Conservation (phyloP, 805 yeast species). For the Saccharomycopsis babjevae region DNA sequence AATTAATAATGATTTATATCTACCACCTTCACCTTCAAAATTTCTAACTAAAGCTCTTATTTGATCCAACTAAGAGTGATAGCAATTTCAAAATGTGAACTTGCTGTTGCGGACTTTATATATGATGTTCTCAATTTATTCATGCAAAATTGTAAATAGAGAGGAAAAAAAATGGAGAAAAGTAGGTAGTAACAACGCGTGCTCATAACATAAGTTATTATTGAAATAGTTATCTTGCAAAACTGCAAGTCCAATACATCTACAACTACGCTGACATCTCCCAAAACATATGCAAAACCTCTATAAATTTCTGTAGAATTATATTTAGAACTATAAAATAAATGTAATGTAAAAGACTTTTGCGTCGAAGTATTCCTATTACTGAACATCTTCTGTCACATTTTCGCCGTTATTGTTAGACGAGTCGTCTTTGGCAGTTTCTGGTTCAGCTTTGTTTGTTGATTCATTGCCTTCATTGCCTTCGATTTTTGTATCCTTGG, state of each 20-base stretch:
- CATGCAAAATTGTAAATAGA: neutral
- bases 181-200: neutral
- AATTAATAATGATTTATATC: neutral
- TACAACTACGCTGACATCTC: neutral
- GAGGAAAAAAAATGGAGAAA: neutral
- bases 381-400: neutral
- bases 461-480: neutral
- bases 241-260: neutral
- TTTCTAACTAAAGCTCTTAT: too few species aligned
- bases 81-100: too few species aligned
- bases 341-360: neutral
- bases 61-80: too few species aligned
- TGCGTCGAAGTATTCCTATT: neutral
- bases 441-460: neutral
- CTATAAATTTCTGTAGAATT: neutral
- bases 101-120: too few species aligned
- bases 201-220: neutral
- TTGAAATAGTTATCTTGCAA: neutral
- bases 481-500: conserved; percentile 17
- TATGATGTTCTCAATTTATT: too few species aligned
- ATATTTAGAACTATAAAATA: neutral
- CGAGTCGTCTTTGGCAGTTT: neutral
- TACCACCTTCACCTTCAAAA: neutral
- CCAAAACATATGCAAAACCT: neutral
- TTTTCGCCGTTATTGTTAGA: neutral